Conservation (phyloP, 495 filamentous ascomycete genomes). For the Viridothelium virens region DNA sequence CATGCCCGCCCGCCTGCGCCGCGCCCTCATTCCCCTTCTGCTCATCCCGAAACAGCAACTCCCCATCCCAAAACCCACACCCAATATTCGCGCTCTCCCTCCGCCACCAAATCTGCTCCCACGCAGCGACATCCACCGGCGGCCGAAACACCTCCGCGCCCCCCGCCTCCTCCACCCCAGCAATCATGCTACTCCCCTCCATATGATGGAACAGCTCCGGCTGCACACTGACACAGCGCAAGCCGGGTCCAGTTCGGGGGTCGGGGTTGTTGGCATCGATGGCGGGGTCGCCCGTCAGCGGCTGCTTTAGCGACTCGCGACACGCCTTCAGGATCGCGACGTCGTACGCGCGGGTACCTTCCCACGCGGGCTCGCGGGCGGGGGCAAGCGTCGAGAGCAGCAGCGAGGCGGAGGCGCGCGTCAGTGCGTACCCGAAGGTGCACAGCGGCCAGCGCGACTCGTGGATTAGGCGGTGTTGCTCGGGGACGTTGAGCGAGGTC, state of each 20-base stretch:
- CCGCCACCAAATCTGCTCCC: conserved; percentile 17
- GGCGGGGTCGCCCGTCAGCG: conserved; percentile 15
- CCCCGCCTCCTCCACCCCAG: conserved; percentile 17
- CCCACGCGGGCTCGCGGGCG: conserved; percentile 11
- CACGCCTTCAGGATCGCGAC: conserved; percentile 19
- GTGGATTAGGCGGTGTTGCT: conserved; percentile 34
- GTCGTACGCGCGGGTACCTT: conserved; percentile 19
- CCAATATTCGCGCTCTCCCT: conserved; percentile 22
- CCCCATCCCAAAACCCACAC: conserved; percentile 21
- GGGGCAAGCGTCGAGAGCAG: conserved; percentile 22
- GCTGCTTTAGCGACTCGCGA: background rate
- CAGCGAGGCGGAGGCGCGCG: conserved; percentile 22
- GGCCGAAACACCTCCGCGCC: conserved; percentile 17
- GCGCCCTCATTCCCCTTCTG: background rate
- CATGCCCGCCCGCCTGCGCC: conserved; percentile 14
- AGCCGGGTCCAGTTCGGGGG: conserved; percentile 17
- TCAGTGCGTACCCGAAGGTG: conserved; percentile 43
- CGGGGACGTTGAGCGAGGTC: conserved; percentile 22
- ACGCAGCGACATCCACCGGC: conserved; percentile 18
- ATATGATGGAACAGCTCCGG: conserved; percentile 35
- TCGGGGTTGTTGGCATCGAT: conserved; percentile 25
- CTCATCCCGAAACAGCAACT: conserved; percentile 17
- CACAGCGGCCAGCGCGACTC: conserved; percentile 37
- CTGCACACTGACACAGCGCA: conserved; percentile 25
- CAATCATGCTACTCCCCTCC: conserved; percentile 26